Conservation (phyloP, 2,329 filamentous ascomycete species). For the Diaporthe citri region DNA sequence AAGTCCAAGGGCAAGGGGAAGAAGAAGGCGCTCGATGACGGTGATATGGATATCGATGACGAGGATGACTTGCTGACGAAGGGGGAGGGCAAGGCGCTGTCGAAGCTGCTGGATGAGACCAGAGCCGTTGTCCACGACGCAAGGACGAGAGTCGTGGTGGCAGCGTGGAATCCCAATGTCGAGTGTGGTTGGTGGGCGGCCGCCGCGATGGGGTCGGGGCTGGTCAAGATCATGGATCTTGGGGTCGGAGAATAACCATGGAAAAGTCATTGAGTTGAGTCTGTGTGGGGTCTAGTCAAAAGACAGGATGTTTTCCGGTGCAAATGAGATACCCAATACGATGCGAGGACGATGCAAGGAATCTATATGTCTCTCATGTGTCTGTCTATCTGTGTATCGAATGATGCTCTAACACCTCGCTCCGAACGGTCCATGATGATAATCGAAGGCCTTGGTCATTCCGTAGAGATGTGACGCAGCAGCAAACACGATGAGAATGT, state of each 20-base stretch:
- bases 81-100: constrained; percentile 43
- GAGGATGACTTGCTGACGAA: constrained; percentile 45
- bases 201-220: constrained; percentile 74
- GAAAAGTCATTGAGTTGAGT: neutral
- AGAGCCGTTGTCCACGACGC: constrained; percentile 70
- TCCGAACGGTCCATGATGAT: constrained; percentile 75
- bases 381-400: neutral
- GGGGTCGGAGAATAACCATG: constrained; percentile 55
- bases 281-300: neutral
- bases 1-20: constrained; percentile 47
- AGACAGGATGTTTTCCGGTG: neutral
- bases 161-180: constrained; percentile 78
- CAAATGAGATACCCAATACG: constrained; percentile 25
- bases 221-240: constrained; percentile 76
- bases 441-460: constrained; percentile 87
- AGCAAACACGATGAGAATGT: constrained; percentile 87
- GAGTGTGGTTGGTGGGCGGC: constrained; percentile 77
- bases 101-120: constrained; percentile 38
- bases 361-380: constrained; percentile 15
- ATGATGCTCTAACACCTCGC: constrained; percentile 58
- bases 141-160: constrained; percentile 70
- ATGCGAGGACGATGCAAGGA: constrained; percentile 3
- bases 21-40: constrained; percentile 48
- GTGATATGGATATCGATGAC: constrained; percentile 41
- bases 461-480: constrained; percentile 85